Percentiles rank a stretch among this genome's conserved stretches.
These are phyloP conservation scores for Allium fistulosum DNA, from an alignment of 106 monocot genomes.

Conservation along the genomic window DNA sequence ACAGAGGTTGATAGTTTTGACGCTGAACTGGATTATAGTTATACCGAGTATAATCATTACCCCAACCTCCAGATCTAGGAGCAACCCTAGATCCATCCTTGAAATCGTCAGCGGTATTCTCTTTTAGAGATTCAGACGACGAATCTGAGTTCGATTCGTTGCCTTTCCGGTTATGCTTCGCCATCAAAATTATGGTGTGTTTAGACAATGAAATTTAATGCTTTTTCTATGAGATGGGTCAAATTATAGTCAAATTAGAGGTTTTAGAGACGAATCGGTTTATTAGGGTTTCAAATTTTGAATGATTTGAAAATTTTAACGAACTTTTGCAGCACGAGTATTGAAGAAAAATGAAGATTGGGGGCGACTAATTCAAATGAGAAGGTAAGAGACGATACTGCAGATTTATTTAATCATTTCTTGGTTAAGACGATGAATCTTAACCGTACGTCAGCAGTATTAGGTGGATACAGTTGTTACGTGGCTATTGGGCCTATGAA, in stretches of 20 bases:
- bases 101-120: slow-evolving; percentile 53
- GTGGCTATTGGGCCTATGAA: too few species aligned
- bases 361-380: neutral
- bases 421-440: too few species aligned
- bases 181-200: slow-evolving; percentile 6
- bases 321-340: neutral
- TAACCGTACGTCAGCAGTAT: too few species aligned
- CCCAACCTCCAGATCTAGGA: slow-evolving; percentile 66
- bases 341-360: neutral
- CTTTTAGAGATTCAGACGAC: slow-evolving; percentile 48
- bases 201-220: neutral
- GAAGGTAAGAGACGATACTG: too few species aligned
- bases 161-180: slow-evolving; percentile 4
- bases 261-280: neutral
- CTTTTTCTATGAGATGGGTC: neutral
- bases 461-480: too few species aligned
- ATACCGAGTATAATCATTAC: slow-evolving; percentile 22
- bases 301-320: neutral
- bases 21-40: slow-evolving; percentile 7
- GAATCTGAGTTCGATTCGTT: slow-evolving; percentile 21
- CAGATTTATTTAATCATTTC: too few species aligned
- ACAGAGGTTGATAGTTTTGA: slow-evolving; percentile 39
- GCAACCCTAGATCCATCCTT: slow-evolving; percentile 13
- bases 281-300: slow-evolving; percentile 1
- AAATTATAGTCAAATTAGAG: neutral